Evolutionary conservation across 2,329 filamentous ascomycete genomes (phyloP).

Genomic region (Colletotrichum noveboracense): DNA sequence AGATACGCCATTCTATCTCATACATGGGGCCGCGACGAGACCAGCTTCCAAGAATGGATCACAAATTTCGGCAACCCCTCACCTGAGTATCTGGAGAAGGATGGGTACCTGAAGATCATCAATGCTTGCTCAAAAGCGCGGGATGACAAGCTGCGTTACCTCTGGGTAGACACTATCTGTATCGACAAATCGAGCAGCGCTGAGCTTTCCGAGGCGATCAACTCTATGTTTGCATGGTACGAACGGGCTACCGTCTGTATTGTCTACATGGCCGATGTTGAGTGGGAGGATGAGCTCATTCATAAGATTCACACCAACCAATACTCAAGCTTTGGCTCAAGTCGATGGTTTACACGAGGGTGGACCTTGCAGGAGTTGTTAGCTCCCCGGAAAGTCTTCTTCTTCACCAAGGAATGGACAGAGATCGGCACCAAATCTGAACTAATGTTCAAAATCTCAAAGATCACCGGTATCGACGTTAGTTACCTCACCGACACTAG

Average conservation of each 20-base stretch:
- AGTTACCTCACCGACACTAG: background rate
- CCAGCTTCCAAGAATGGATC: slow-evolving; percentile 29
- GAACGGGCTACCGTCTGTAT: slow-evolving; percentile 29
- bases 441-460: slow-evolving; percentile 10
- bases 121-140: background rate
- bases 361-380: slow-evolving; percentile 73
- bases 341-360: slow-evolving; percentile 44
- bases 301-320: background rate
- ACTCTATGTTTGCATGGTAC: slow-evolving; percentile 39
- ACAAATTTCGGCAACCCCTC: background rate
- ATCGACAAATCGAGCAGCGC: slow-evolving; percentile 37
- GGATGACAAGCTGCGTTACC: slow-evolving; percentile 14
- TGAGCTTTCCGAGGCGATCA: slow-evolving; percentile 27
- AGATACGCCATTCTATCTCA: slow-evolving; percentile 41
- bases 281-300: background rate
- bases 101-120: slow-evolving; percentile 6
- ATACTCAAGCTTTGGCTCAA: background rate
- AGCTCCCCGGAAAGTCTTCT: slow-evolving; percentile 37
- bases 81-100: background rate
- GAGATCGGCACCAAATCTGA: slow-evolving; percentile 28
- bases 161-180: slow-evolving; percentile 38
- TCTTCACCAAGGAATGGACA: slow-evolving; percentile 34
- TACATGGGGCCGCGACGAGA: slow-evolving; percentile 35
- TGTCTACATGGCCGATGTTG: slow-evolving; percentile 24
- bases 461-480: slow-evolving; percentile 8